phyloP scores from a whole-genome alignment of 2,329 filamentous ascomycete genomes.

The Cladosporium sp. region DNA sequence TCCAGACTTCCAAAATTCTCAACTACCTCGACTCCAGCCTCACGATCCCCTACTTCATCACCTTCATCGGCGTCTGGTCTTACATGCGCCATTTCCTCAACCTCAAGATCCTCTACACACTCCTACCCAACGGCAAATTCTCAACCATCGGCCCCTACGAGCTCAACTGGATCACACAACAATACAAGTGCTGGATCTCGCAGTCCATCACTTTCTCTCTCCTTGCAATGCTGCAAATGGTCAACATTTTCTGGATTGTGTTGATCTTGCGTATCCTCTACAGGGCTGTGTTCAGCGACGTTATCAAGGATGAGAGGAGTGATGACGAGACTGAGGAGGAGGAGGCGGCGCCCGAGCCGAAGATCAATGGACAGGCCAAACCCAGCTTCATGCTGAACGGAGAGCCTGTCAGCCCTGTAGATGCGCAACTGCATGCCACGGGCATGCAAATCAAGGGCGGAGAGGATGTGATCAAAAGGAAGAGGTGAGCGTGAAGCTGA shows the following conservation, averaged over 20 bases:
- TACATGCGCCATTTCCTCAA: constrained; percentile 88
- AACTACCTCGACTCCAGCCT: constrained; percentile 83
- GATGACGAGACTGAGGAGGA: constrained; percentile 65
- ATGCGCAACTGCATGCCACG: constrained; percentile 18
- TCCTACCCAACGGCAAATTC: constrained; percentile 67
- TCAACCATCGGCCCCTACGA: constrained; percentile 71
- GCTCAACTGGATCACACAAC: constrained; percentile 72
- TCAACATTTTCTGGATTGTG: constrained; percentile 82
- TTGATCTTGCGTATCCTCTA: constrained; percentile 74
- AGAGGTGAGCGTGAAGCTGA: not conserved
- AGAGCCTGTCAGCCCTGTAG: constrained; percentile 21
- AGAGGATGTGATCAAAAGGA: constrained; percentile 19
- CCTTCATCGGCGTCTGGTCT: constrained; percentile 82
- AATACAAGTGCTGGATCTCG: constrained; percentile 73
- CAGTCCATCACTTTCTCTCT: constrained; percentile 68
- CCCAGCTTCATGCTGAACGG: constrained; percentile 25
- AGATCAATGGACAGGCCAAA: constrained; percentile 16
- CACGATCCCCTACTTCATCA: constrained; percentile 78
- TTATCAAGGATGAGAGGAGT: constrained; percentile 69
- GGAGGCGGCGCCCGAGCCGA: constrained; percentile 21
- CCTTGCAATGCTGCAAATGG: constrained; percentile 66
- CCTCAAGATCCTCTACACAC: constrained; percentile 71
- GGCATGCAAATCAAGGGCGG: constrained; percentile 11
- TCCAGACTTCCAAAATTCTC: constrained; percentile 80
- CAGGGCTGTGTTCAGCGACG: constrained; percentile 63